Percentiles rank a stretch among this genome's conserved stretches.
phyloP scores from a whole-genome alignment of 352 stramenopile species.

The Aphanomyces euteiches region DNA sequence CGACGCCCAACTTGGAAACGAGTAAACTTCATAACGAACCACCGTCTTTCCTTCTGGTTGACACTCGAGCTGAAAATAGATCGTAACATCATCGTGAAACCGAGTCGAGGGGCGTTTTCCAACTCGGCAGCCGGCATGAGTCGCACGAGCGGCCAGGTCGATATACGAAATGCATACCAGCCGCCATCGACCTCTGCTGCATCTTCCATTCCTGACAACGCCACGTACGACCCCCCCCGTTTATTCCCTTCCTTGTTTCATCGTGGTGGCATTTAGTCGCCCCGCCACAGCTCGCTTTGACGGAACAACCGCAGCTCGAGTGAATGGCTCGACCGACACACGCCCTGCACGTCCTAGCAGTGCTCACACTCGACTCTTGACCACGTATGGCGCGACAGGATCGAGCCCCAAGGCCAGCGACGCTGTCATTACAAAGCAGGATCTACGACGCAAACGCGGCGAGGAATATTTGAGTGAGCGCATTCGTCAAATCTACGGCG shows the following conservation, averaged over 20 bases:
- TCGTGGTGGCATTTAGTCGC: background rate
- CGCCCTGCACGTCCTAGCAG: conserved; percentile 3
- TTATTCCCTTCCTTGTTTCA: background rate
- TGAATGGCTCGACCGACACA: background rate
- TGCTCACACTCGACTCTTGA: conserved; percentile 20
- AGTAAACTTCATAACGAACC: background rate
- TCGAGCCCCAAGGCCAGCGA: background rate
- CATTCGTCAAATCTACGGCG: conserved; percentile 25
- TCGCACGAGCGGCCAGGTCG: conserved; percentile 3
- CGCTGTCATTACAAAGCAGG: conserved; percentile 21
- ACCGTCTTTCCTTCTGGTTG: background rate
- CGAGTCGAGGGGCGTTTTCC: no score
- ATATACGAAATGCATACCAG: conserved; percentile 15
- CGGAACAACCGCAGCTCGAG: background rate
- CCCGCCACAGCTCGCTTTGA: conserved; percentile 5
- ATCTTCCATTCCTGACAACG: background rate
- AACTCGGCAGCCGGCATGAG: background rate
- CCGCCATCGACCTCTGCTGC: background rate
- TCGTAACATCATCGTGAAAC: background rate
- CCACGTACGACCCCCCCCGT: background rate
- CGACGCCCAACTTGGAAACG: conserved; percentile 34
- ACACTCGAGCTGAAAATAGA: background rate
- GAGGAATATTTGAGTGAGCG: conserved; percentile 27
- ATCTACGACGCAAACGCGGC: conserved; percentile 19
- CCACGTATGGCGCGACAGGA: conserved; percentile 9